Evolutionary conservation across 768 basidiomycete genomes (phyloP).

Genomic region (Phlebiopsis flavidoalba): DNA sequence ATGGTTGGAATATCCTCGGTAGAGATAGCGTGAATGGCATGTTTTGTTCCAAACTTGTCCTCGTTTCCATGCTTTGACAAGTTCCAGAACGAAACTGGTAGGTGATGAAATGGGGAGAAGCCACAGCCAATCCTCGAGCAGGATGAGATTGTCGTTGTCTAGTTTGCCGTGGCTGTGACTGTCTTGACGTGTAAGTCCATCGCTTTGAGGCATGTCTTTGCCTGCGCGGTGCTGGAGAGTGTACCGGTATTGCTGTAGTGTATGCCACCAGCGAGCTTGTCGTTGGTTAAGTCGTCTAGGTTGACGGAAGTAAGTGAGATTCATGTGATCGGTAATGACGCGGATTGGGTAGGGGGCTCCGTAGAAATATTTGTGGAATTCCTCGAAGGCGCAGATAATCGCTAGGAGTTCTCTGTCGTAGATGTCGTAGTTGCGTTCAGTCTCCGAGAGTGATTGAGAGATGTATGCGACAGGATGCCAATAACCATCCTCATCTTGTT

Average conservation of each 20-base stretch:
- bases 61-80: too few species aligned
- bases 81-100: not conserved
- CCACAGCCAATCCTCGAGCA: too few species aligned
- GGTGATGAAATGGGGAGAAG: too few species aligned
- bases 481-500: slow-evolving; percentile 9
- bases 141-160: not conserved
- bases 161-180: not conserved
- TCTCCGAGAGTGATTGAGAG: slow-evolving; percentile 12
- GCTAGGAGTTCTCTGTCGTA: not conserved
- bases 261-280: not conserved
- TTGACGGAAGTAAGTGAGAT: too few species aligned
- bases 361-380: not conserved
- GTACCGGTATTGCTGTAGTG: slow-evolving; percentile 17
- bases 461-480: slow-evolving; percentile 23
- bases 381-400: not conserved
- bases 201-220: not conserved
- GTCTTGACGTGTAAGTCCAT: slow-evolving; percentile 8
- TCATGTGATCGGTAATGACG: not conserved
- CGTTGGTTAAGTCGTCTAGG: too few species aligned
- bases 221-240: slow-evolving; percentile 8
- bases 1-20: not conserved
- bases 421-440: slow-evolving; percentile 15
- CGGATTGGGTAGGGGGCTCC: not conserved
- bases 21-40: not conserved
- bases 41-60: too few species aligned